A percentile compares a stretch with the other conserved stretches of the same genome.
Evolutionary conservation across 2,329 filamentous ascomycete species (phyloP).

Genomic region (Fusarium torreyae): DNA sequence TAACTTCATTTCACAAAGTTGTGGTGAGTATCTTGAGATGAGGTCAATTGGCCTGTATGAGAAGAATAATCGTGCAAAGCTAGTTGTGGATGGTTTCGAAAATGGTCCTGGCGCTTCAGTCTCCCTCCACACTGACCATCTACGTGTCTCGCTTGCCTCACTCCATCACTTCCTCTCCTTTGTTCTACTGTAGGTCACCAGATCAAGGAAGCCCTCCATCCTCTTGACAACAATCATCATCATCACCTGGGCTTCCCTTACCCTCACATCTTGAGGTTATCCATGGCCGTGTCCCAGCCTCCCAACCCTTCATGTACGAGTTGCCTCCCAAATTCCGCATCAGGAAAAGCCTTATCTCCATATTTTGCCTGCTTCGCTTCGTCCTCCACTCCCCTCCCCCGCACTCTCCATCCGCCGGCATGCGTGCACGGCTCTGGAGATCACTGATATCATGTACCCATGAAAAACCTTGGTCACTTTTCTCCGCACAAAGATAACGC

Average conservation of each 20-base stretch:
- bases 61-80: neutral
- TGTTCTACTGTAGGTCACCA: conserved; percentile 14
- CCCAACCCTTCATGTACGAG: conserved; percentile 41
- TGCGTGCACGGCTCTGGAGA: conserved; percentile 16
- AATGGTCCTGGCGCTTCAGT: neutral
- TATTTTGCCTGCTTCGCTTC: neutral
- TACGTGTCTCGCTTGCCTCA: conserved; percentile 3
- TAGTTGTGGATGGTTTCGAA: neutral
- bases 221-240: conserved; percentile 9
- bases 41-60: neutral
- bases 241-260: conserved; percentile 5
- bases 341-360: conserved; percentile 39
- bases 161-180: conserved; percentile 3
- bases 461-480: conserved; percentile 1
- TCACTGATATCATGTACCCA: conserved; percentile 30
- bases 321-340: conserved; percentile 37
- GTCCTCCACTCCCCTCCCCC: conserved; percentile 25
- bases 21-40: neutral
- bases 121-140: conserved; percentile 8
- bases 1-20: conserved; percentile 7
- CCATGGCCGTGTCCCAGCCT: conserved; percentile 28
- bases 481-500: conserved; percentile 44
- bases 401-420: conserved; percentile 26
- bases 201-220: neutral
- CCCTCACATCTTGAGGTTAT: conserved; percentile 27